phyloP scores from a whole-genome alignment of 441 rosid genomes.

The Lepidium campestre region DNA sequence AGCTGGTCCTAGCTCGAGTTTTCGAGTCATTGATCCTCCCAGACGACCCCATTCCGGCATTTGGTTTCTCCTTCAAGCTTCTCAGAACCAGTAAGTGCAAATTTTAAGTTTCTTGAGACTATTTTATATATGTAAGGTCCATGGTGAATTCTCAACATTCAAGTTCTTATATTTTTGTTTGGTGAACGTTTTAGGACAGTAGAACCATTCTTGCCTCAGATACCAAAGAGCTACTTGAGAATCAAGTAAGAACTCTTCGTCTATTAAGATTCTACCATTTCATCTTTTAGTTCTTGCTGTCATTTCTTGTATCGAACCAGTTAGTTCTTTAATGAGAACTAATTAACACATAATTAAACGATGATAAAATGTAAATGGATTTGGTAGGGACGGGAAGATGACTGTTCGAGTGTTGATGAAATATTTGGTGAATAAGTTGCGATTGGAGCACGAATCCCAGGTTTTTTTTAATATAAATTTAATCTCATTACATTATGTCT shows the following conservation, averaged over 20 bases:
- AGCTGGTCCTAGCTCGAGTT: constrained; percentile 68
- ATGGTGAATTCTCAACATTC: not conserved
- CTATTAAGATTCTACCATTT: not conserved
- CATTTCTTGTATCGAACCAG: no score
- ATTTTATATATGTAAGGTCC: not conserved
- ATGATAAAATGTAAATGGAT: constrained; percentile 2
- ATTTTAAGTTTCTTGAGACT: not conserved
- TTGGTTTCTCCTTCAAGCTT: constrained; percentile 92
- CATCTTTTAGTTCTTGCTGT: no score
- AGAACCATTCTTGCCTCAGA: constrained; percentile 90
- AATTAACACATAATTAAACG: not conserved
- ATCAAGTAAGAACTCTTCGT: constrained; percentile 60
- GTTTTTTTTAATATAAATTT: constrained; percentile 39
- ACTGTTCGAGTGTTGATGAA: constrained; percentile 83
- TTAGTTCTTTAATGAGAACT: not conserved
- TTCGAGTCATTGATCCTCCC: constrained; percentile 74
- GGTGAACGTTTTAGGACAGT: constrained; percentile 39
- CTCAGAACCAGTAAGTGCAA: constrained; percentile 79
- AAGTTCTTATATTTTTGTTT: not conserved
- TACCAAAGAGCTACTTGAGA: constrained; percentile 91
- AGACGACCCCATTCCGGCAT: constrained; percentile 83
- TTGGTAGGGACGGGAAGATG: constrained; percentile 89
- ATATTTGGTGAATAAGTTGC: constrained; percentile 93
- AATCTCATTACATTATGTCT: not conserved
- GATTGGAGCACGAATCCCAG: constrained; percentile 94